Evolutionary conservation across 1,284 basidiomycete species (phyloP).

Genomic region (Pholiota adiposa): DNA sequence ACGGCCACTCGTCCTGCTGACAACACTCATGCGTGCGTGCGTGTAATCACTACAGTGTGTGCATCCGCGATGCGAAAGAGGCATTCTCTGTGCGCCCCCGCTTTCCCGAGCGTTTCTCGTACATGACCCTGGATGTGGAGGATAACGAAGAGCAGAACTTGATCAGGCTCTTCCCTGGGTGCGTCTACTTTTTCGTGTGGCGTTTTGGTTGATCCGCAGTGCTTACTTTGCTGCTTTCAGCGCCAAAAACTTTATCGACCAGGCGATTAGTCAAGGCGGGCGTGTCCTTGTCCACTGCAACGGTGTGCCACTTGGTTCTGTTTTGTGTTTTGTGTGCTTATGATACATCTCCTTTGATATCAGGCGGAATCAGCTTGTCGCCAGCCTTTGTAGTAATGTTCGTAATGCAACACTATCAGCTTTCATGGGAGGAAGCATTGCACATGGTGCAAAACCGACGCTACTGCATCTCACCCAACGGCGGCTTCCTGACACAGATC

Average conservation of each 20-base stretch:
- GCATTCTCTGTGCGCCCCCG: slow-evolving; percentile 87
- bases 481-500: slow-evolving; percentile 85
- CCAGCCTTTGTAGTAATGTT: slow-evolving; percentile 93
- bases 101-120: slow-evolving; percentile 81
- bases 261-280: slow-evolving; percentile 64
- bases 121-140: slow-evolving; percentile 85
- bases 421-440: slow-evolving; percentile 85
- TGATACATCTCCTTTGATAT: not conserved
- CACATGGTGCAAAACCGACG: slow-evolving; percentile 87
- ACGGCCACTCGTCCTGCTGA: not conserved
- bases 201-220: not conserved
- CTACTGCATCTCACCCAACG: slow-evolving; percentile 89
- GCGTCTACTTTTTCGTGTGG: slow-evolving; percentile 26
- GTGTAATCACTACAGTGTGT: slow-evolving; percentile 60
- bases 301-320: slow-evolving; percentile 50
- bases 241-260: slow-evolving; percentile 81
- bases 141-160: slow-evolving; percentile 92
- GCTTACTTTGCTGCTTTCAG: slow-evolving; percentile 38
- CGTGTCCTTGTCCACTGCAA: slow-evolving; percentile 91
- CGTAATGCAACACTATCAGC: slow-evolving; percentile 82
- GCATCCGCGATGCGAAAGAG: slow-evolving; percentile 86
- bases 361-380: slow-evolving; percentile 86
- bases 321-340: not conserved
- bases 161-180: slow-evolving; percentile 82
- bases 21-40: slow-evolving; percentile 5